Evolutionary conservation across 73 alveolate genomes (phyloP), one percentile per base, ranked within the genome.

Genomic region (Halteria grandinella): DNA sequence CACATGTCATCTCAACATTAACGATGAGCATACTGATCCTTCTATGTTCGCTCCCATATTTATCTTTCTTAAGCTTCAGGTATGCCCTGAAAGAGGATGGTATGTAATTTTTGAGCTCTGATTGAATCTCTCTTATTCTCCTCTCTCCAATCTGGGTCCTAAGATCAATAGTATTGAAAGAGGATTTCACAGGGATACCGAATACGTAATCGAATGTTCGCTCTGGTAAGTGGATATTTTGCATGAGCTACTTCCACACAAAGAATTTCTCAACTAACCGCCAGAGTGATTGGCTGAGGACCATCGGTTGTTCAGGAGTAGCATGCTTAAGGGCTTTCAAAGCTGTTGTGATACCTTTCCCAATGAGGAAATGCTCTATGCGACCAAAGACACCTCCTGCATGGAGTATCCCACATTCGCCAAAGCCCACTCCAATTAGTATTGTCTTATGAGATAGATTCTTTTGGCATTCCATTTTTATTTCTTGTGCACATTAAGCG

Each of bases 401-500:
- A 62, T 62, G 78, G 12, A 62, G 44, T 8, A 62, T 62, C 3
- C 78, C 60, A 41, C 57, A 62, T 21, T 62, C 47, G 6, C 78
- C 78, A 62, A 62, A 62, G 14, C 78, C 78, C 14, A 62, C 12
- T 17, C 78, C 78, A 48, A 62, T 62, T 11, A 40, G n/a, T 62
- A 62, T 62, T 29, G 78, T 62, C 17, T 31, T 20, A 7, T n/a
- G 7, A 2, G 78, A 62, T 8, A 62, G 36, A 4, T 40, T 41
- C 43, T 62, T 62, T 24, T 62, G 45, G 48, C 78, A 25, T 39
- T 62, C 78, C 18, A 40, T 62, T 27, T 41, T 62, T 17, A 62
- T 62, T 12, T 62, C 78, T 41, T 40, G 44, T 4, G 78, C 78
- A 41, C 78, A 62, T 23, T 62, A 41, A 6, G 60, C 40, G 4